These are phyloP conservation scores for Pseudonitzschia multiseries DNA, from an alignment of 108 stramenopile genomes.

Conservation along the genomic window DNA sequence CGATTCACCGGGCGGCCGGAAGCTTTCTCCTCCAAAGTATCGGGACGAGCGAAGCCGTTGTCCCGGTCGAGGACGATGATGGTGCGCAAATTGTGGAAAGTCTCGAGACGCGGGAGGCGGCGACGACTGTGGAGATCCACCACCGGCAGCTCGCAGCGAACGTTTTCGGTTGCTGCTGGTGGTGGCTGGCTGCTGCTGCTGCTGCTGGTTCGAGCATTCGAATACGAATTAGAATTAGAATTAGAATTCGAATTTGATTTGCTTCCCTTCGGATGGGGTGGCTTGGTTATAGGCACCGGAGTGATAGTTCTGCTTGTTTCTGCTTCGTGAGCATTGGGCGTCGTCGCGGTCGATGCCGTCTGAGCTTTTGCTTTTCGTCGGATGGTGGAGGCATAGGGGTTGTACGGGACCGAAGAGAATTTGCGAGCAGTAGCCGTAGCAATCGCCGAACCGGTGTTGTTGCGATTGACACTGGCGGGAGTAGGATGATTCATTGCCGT, in stretches of 20 bases:
- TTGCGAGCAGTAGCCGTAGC: neutral
- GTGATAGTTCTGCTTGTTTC: too few relatives aligned
- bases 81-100: too few relatives aligned
- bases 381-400: neutral
- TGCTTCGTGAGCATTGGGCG: too few relatives aligned
- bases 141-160: neutral
- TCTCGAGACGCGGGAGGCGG: neutral
- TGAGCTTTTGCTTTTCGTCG: neutral
- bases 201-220: too few relatives aligned
- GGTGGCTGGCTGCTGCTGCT: neutral
- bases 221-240: too few relatives aligned
- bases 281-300: neutral
- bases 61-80: neutral
- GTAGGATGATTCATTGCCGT: too few relatives aligned
- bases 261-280: too few relatives aligned
- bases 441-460: neutral
- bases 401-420: neutral
- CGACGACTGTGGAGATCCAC: too few relatives aligned
- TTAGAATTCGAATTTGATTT: too few relatives aligned
- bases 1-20: constrained; percentile 6
- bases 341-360: neutral
- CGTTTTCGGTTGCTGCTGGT: neutral
- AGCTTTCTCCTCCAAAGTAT: neutral
- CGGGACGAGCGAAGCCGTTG: neutral
- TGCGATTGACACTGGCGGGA: too few relatives aligned